A percentile compares a stretch with the other conserved stretches of the same genome.
Evolutionary conservation across 2,329 filamentous ascomycete genomes (phyloP).

Genomic region (Didymella arachidicola): DNA sequence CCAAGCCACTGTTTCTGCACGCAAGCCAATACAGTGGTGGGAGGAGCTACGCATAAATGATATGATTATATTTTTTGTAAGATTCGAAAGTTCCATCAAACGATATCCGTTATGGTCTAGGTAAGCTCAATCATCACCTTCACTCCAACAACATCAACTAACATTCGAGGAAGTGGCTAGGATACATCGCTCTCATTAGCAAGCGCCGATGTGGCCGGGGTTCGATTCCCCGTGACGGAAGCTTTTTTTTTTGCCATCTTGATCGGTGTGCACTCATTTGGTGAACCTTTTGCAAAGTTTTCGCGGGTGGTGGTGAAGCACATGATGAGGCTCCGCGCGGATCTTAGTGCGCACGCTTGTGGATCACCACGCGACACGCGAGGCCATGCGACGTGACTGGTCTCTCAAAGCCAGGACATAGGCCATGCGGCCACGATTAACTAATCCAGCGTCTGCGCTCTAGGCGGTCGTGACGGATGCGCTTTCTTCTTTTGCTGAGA

Average conservation of each 20-base stretch:
- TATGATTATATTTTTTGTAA: too few species aligned
- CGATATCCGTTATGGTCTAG: too few species aligned
- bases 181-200: slow-evolving; percentile 11
- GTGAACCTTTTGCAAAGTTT: not conserved
- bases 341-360: not conserved
- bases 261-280: too few species aligned
- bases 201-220: slow-evolving; percentile 8
- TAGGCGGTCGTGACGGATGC: not conserved
- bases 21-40: too few species aligned
- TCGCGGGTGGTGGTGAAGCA: not conserved
- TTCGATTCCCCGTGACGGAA: slow-evolving; percentile 16
- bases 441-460: not conserved
- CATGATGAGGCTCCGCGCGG: not conserved
- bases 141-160: not conserved
- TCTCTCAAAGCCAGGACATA: not conserved
- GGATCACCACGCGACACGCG: too few species aligned
- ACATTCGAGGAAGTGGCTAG: slow-evolving; percentile 11
- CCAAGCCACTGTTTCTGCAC: too few species aligned
- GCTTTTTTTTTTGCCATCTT: not conserved
- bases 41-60: too few species aligned
- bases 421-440: not conserved
- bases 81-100: too few species aligned
- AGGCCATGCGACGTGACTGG: not conserved
- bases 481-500: not conserved
- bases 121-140: too few species aligned